These are phyloP conservation scores for Pleurotus cornucopiae DNA, from an alignment of 768 basidiomycete species.

Conservation along the genomic window DNA sequence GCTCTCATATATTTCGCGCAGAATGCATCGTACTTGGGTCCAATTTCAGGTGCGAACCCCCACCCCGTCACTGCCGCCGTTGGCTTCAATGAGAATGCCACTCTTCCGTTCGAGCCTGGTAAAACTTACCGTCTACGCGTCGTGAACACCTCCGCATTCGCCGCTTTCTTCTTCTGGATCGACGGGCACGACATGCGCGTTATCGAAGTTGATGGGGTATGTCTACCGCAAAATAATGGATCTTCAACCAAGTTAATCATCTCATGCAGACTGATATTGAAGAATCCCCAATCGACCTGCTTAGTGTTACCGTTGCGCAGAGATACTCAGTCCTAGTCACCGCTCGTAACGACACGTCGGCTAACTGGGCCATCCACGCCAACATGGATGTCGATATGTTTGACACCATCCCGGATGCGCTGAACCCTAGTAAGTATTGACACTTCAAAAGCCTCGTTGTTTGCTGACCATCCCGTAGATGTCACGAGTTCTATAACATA, in stretches of 20 bases:
- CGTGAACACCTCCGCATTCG: slow-evolving; percentile 76
- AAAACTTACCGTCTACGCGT: slow-evolving; percentile 89
- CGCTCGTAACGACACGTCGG: slow-evolving; percentile 78
- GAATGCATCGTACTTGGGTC: slow-evolving; percentile 64
- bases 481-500: slow-evolving; percentile 84
- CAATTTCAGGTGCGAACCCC: slow-evolving; percentile 46
- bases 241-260: background rate
- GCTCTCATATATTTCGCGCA: slow-evolving; percentile 82
- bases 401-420: slow-evolving; percentile 65
- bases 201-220: slow-evolving; percentile 80
- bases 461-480: slow-evolving; percentile 38
- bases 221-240: slow-evolving; percentile 18
- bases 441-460: background rate
- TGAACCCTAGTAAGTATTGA: slow-evolving; percentile 64
- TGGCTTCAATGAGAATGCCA: slow-evolving; percentile 86
- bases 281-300: slow-evolving; percentile 64
- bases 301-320: slow-evolving; percentile 82
- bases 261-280: slow-evolving; percentile 64
- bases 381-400: slow-evolving; percentile 93
- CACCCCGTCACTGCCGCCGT: slow-evolving; percentile 52
- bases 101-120: slow-evolving; percentile 78
- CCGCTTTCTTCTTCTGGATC: slow-evolving; percentile 82
- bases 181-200: slow-evolving; percentile 84
- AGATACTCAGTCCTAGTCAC: slow-evolving; percentile 91
- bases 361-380: slow-evolving; percentile 87